Percentiles rank a stretch among this genome's conserved stretches.
Evolutionary conservation across 2,329 filamentous ascomycete species (phyloP).

Genomic region (Beauveria sp.): DNA sequence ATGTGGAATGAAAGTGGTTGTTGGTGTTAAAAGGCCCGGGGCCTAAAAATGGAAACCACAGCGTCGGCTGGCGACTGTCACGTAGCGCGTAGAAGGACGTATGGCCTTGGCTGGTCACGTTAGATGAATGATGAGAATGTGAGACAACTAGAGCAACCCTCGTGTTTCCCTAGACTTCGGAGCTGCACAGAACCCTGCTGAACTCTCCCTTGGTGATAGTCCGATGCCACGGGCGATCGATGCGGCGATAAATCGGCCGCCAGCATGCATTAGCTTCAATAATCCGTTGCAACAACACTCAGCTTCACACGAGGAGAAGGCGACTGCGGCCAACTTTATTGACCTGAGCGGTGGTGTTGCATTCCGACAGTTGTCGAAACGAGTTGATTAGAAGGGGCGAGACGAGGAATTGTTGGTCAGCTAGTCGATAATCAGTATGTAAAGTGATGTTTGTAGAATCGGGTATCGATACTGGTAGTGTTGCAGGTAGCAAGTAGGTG

Average conservation of each 20-base stretch:
- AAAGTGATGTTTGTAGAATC: not conserved
- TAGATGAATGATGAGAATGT: not conserved
- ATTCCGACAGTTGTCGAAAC: not conserved
- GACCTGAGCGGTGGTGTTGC: not conserved
- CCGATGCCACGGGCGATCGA: not conserved
- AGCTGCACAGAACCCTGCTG: not conserved
- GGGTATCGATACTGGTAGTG: too few relatives aligned
- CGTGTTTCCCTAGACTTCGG: not conserved
- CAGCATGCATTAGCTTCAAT: not conserved
- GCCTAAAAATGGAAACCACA: too few relatives aligned
- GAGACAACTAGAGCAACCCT: not conserved
- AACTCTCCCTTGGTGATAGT: not conserved
- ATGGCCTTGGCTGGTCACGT: not conserved
- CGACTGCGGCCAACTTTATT: not conserved
- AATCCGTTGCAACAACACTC: not conserved
- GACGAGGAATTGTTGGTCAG: not conserved
- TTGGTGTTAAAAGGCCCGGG: too few relatives aligned
- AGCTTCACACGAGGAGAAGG: not conserved
- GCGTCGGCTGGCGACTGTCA: too few relatives aligned
- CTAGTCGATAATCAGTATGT: not conserved
- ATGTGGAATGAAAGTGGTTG: too few relatives aligned
- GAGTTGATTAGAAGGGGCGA: not conserved
- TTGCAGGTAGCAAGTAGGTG: too few relatives aligned
- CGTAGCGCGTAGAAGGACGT: not conserved
- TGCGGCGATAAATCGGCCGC: not conserved